phyloP scores from a whole-genome alignment of 2,329 filamentous ascomycete species.

The Colletotrichum horii region DNA sequence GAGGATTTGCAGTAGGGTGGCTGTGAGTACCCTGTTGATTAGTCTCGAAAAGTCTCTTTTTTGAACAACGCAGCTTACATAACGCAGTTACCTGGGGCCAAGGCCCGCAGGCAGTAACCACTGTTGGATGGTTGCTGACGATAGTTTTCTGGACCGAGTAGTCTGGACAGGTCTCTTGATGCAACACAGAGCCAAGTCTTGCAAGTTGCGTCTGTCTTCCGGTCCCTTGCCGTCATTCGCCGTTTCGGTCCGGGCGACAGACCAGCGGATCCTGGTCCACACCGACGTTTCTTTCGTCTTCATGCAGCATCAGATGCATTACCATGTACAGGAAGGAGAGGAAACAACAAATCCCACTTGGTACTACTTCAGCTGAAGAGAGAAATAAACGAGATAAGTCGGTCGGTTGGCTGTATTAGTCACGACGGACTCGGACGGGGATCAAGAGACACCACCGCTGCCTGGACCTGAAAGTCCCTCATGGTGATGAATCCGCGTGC shows the following conservation, averaged over 20 bases:
- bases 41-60: too few relatives aligned
- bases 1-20: too few relatives aligned
- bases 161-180: background rate
- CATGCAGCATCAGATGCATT: background rate
- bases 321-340: background rate
- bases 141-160: background rate
- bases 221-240: background rate
- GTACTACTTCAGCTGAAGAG: background rate
- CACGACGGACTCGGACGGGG: background rate
- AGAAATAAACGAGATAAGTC: background rate
- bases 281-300: background rate
- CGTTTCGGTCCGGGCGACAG: background rate
- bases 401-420: background rate
- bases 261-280: background rate
- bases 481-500: background rate
- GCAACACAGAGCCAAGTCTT: background rate
- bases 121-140: background rate
- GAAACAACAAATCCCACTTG: background rate
- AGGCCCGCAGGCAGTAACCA: too few relatives aligned
- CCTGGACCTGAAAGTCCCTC: background rate
- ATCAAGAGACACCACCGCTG: background rate
- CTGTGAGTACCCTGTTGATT: too few relatives aligned
- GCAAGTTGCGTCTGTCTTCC: background rate
- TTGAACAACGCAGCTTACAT: too few relatives aligned
- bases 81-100: too few relatives aligned